Base-by-base conservation (phyloP, 1,139 yeast genomes). In the Hyphopichia fennica region DNA sequence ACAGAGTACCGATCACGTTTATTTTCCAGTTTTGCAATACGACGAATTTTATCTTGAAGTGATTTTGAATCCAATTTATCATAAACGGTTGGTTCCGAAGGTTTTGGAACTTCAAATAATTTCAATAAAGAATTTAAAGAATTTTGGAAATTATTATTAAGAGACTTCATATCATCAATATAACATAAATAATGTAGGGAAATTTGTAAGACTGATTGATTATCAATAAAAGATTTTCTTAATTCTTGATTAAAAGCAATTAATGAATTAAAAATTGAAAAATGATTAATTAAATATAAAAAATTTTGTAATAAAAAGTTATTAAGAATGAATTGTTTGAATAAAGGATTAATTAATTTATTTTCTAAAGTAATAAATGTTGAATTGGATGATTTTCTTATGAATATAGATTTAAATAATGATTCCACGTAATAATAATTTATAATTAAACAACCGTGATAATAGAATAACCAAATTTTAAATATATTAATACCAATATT, bases 381-480 rank as follows among this genome's bases (percentile, higher is more conserved):
- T 16, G 46, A 35, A 8, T 16, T 10, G 16, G 32, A 29, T n/a
- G 32, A 4, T 27, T 15, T 40, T 15, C 37, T 25, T 16, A 14
- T 40, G 39, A 17, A 32, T n/a, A 38, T 27, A 4, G 7, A 13
- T 8, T 22, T 9, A 10, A 38, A 11, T 4, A 17, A 9, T 3
- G 36, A 23, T 9, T 38, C 36, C 3, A 39, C 17, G 19, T 40
- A 43, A 27, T 36, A 43, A 32, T 46, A 40, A 35, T 40, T 56
- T 5, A 58, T 19, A 4, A 58, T 51, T 18, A 60, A 47, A 41
- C 63, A 59, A 1, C 64, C 68, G 43, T 62, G 63, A 32, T 54
- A 51, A 43, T 58, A 63, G 41, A 63, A 60, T 29, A 63, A 49
- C 68, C 68, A 63, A 13, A 55, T 28, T 38, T 57, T 59, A 4